Evolutionary conservation across 306 rosid genomes (phyloP), one percentile per base, ranked within the genome.

Genomic region (Benincasa hispida): DNA sequence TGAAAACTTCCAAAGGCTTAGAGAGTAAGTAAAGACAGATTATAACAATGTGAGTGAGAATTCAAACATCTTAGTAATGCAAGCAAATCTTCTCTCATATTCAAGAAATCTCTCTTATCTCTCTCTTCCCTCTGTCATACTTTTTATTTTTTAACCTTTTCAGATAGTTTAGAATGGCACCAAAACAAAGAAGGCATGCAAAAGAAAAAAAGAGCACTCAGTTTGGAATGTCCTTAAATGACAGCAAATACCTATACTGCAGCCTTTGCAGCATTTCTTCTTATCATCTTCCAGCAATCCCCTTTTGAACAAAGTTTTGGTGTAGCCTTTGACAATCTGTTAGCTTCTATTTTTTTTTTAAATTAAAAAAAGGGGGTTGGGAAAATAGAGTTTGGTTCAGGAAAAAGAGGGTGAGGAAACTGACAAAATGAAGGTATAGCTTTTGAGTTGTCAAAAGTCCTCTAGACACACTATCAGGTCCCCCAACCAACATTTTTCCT

Each of bases 391-490:
- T 5, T 12, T 34, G 8, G 48, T 27, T 37, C 5, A 1, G 2
- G 10, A 69, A 25, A 72, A 17, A 48, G 42, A 69, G 8, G 41
- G 41, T 2, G 30, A 27, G 39, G 42, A 72, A 48, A 27, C 76
- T 47, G 59, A 72, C 76, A 47, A 72, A 72, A 25, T 72, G 59
- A 21, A 72, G 76, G 57, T 25, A 21, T 47, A 12, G 14, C 75
- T 70, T 70, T 48, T 72, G 76, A 72, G 76, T 72, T 72, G 76
- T 72, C 57, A 72, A 72, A 9, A 72, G 18, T 48, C 76, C 76
- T 30, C 39, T 72, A 48, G 48, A 48, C 59, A 72, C 11, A 48
- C 54, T 12, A 17, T 70, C 24, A 47, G 75, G 75, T 25, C 35
- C 75, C 56, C 2, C 12, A n/a, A 10, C 35, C 34, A 42, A 69